Percentiles rank a stretch among this genome's conserved stretches.
Conservation (phyloP, 1,284 basidiomycete species). For the Microstroma glucosiphilum region DNA sequence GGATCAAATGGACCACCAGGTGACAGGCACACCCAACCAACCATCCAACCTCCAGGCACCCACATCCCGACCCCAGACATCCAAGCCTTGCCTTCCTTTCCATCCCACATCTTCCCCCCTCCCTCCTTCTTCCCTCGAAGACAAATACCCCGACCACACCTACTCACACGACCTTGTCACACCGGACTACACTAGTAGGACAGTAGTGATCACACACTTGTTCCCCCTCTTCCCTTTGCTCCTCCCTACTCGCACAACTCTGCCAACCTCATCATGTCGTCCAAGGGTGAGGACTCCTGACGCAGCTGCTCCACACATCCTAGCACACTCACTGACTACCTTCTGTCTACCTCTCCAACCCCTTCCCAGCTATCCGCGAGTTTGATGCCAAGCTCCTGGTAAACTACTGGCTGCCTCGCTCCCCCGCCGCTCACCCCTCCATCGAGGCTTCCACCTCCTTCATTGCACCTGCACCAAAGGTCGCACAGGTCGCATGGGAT, state of each 20-base stretch:
- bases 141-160: background rate
- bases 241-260: background rate
- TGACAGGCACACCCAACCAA: background rate
- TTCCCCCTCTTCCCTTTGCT: background rate
- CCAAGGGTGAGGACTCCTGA: constrained; percentile 13
- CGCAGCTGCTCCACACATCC: background rate
- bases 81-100: background rate
- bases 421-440: constrained; percentile 40
- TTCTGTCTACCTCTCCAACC: background rate
- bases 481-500: constrained; percentile 67
- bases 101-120: background rate
- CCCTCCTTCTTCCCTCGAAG: background rate
- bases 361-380: constrained; percentile 41
- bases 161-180: background rate
- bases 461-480: constrained; percentile 43
- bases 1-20: background rate
- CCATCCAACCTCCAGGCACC: background rate
- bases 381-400: constrained; percentile 50
- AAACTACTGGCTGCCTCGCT: constrained; percentile 50
- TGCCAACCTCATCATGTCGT: constrained; percentile 12
- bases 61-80: background rate
- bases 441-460: constrained; percentile 41
- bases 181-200: background rate
- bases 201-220: background rate
- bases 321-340: background rate